Base-by-base conservation (phyloP, 345 rosid genomes). In the Eucalyptus viminalis region DNA sequence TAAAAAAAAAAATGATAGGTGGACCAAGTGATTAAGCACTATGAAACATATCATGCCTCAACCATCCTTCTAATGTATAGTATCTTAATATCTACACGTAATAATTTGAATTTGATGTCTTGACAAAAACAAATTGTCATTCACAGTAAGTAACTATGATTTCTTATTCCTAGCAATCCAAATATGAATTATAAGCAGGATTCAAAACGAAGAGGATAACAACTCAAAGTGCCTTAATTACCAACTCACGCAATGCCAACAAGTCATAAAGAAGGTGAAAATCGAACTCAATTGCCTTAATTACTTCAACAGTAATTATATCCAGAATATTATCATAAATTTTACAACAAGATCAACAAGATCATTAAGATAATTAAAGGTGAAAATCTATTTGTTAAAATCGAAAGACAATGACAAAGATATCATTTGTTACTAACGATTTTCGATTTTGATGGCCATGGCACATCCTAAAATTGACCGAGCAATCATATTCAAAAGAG, bases 51-150 rank as follows among this genome's bases (percentile, higher is more conserved):
- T 65, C 72, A 14, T 29, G 37, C 72, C 72, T 65, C 37, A 29
- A 65, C 72, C 37, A 29, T 65, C 37, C 72, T 65, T 65, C 31
- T 29, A 7, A 65, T 65, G 37, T 65, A 67, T 65, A 4, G 4
- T 7, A n/a, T n/a, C 5, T 65, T n/a, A 65, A 65, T 65, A 65
- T 65, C 40, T n/a, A 7, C 21, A 14, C 3, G 0, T n/a, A 67
- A n/a, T n/a, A n/a, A n/a, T n/a, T n/a, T 29, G 72, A 65, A n/a
- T 65, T 7, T 0, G 10, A 14, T 0, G 5, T 65, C 19, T 14
- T 16, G 76, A 65, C 34, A 11, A 65, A 65, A 65, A n/a, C n/a
- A n/a, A 53, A 53, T 19, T 65, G 0, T 65, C 76, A 65, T n/a
- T 65, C 10, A n/a, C 40, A 65, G 6, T 14, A 7, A n/a, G 40